A percentile compares a stretch with the other conserved stretches of the same genome.
These are phyloP conservation scores for Oxytropis ochrocephala DNA, from an alignment of 306 rosid genomes.

Conservation along the genomic window DNA sequence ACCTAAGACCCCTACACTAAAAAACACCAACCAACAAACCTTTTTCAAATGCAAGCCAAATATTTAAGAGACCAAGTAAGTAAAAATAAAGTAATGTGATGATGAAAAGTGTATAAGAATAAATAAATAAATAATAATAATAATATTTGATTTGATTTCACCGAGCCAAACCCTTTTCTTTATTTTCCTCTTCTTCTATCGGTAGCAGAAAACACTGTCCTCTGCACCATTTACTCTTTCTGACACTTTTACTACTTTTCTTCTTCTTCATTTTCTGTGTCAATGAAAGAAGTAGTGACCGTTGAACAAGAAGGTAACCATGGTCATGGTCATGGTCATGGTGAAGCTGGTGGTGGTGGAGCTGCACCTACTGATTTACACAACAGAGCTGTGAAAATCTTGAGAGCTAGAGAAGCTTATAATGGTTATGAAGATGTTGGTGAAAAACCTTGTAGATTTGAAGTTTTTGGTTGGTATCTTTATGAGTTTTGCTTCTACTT, in stretches of 20 bases:
- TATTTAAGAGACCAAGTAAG: too few relatives aligned
- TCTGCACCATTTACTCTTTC: slow-evolving; percentile 3
- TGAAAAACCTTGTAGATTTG: slow-evolving; percentile 53
- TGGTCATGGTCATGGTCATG: neutral
- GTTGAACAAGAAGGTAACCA: slow-evolving; percentile 13
- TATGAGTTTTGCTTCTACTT: slow-evolving; percentile 74
- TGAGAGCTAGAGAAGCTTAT: slow-evolving; percentile 44
- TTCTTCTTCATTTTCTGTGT: neutral
- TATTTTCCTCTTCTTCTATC: neutral
- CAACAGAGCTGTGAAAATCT: slow-evolving; percentile 33
- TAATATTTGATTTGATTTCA: too few relatives aligned
- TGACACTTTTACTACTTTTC: neutral
- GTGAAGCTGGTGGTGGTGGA: neutral
- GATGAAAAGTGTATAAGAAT: too few relatives aligned
- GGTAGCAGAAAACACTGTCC: neutral
- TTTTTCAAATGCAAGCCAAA: too few relatives aligned
- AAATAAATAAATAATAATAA: too few relatives aligned
- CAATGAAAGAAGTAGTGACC: neutral
- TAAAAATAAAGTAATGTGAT: too few relatives aligned
- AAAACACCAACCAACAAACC: too few relatives aligned
- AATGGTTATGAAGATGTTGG: slow-evolving; percentile 39
- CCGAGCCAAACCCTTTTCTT: neutral
- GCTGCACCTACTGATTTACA: slow-evolving; percentile 31
- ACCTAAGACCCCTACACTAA: too few relatives aligned
- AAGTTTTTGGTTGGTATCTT: slow-evolving; percentile 68